phyloP scores from a whole-genome alignment of 2,329 filamentous ascomycete genomes.

The Fusarium austroafricanum region DNA sequence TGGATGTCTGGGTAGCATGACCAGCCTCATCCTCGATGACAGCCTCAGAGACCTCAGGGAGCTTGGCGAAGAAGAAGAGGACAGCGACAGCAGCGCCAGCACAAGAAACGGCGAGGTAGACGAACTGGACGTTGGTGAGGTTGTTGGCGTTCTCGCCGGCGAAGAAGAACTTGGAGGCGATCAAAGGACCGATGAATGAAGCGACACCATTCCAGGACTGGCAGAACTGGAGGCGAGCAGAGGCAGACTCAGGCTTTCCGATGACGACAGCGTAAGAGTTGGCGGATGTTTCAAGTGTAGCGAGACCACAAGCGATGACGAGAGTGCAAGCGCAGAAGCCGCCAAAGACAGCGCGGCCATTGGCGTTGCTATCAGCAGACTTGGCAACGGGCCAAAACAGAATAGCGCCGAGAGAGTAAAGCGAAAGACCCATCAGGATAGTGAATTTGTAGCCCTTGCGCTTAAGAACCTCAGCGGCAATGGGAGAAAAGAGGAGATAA shows the following conservation, averaged over 20 bases:
- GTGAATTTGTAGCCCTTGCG: conserved; percentile 73
- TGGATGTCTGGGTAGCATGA: conserved; percentile 67
- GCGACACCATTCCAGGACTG: conserved; percentile 83
- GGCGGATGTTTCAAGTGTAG: conserved; percentile 80
- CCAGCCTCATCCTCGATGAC: conserved; percentile 57
- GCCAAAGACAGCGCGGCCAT: conserved; percentile 61
- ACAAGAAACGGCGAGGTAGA: conserved; percentile 77
- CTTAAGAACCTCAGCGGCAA: conserved; percentile 71
- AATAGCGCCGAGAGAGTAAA: conserved; percentile 71
- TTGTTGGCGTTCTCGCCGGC: conserved; percentile 66
- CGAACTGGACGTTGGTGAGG: conserved; percentile 78
- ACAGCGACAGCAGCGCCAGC: conserved; percentile 74
- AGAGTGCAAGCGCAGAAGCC: conserved; percentile 81
- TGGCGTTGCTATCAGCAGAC: conserved; percentile 52
- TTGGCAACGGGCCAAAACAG: conserved; percentile 67
- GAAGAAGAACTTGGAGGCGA: conserved; percentile 81
- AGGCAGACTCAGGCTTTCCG: conserved; percentile 45
- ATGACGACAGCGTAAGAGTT: conserved; percentile 75
- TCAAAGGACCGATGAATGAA: conserved; percentile 75
- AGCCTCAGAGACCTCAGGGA: conserved; percentile 75
- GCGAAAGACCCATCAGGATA: conserved; percentile 73
- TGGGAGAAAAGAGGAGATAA: conserved; percentile 55
- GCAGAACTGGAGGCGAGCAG: conserved; percentile 63
- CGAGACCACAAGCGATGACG: conserved; percentile 78
- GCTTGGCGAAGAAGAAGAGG: conserved; percentile 74